These are phyloP conservation scores for Capronia americana DNA, from an alignment of 2,329 filamentous ascomycete species.

Conservation along the genomic window DNA sequence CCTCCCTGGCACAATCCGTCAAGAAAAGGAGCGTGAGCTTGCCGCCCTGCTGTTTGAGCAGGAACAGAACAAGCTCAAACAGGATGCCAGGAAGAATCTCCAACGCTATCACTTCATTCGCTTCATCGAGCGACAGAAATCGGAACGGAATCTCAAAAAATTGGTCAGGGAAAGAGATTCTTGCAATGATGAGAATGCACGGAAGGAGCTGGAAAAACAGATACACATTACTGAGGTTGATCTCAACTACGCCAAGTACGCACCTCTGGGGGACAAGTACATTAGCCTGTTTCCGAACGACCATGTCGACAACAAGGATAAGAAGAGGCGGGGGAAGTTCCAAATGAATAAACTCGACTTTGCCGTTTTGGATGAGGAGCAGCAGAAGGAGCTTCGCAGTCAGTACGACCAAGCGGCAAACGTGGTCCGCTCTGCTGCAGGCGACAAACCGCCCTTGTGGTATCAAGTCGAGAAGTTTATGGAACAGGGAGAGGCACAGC, in stretches of 20 bases:
- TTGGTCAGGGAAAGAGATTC: constrained; percentile 22
- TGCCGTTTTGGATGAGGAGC: constrained; percentile 32
- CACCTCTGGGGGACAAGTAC: constrained; percentile 66
- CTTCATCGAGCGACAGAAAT: constrained; percentile 63
- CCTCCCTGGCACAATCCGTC: constrained; percentile 61
- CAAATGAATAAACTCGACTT: constrained; percentile 15
- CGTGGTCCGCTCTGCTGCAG: constrained; percentile 24
- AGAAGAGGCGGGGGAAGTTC: constrained; percentile 27
- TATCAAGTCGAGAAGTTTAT: constrained; percentile 53
- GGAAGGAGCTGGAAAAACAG: constrained; percentile 38
- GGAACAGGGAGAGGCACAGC: constrained; percentile 46
- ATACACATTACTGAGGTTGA: constrained; percentile 61
- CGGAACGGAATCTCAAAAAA: constrained; percentile 54
- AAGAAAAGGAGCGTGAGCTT: constrained; percentile 66
- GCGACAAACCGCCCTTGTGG: constrained; percentile 52
- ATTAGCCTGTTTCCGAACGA: constrained; percentile 59
- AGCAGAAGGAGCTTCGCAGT: constrained; percentile 33
- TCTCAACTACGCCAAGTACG: constrained; percentile 68
- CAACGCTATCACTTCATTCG: constrained; percentile 69
- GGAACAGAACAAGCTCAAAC: constrained; percentile 55
- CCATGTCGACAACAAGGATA: constrained; percentile 17
- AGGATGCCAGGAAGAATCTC: constrained; percentile 62
- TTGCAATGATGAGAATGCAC: constrained; percentile 31
- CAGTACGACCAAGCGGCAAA: constrained; percentile 34
- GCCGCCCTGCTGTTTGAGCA: constrained; percentile 63